Percentiles rank a stretch among this genome's conserved stretches.
Evolutionary conservation across 129 eudicot genomes (phyloP).

Genomic region (Apium graveolens): DNA sequence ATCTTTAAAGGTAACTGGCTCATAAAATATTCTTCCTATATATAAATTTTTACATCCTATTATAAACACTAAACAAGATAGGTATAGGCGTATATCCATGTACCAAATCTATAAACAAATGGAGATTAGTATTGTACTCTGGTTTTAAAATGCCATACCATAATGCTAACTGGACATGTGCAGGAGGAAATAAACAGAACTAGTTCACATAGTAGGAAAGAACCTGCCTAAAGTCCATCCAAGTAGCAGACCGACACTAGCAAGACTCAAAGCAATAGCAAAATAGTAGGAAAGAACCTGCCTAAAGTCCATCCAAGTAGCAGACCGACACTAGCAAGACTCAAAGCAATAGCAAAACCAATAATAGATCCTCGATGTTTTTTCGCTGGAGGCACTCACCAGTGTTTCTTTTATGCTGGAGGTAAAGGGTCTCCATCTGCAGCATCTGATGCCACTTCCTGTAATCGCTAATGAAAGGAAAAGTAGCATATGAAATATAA

Average conservation of each 20-base stretch:
- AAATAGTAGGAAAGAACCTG: slow-evolving; percentile 43
- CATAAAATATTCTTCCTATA: neutral
- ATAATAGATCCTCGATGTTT: slow-evolving; percentile 13
- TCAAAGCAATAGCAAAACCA: slow-evolving; percentile 40
- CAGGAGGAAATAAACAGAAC: neutral
- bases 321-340: slow-evolving; percentile 60
- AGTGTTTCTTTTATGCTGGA: slow-evolving; percentile 38
- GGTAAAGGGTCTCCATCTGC: slow-evolving; percentile 38
- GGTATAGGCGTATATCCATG: neutral
- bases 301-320: slow-evolving; percentile 71
- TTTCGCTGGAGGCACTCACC: slow-evolving; percentile 35
- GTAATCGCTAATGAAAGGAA: slow-evolving; percentile 32
- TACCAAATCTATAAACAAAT: neutral
- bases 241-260: slow-evolving; percentile 57
- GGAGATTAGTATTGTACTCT: neutral
- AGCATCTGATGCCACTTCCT: slow-evolving; percentile 55
- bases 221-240: slow-evolving; percentile 76
- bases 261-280: slow-evolving; percentile 54
- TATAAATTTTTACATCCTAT: neutral
- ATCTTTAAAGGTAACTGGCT: neutral
- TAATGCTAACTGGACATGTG: slow-evolving; percentile 4
- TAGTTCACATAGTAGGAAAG: slow-evolving; percentile 26
- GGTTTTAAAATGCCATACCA: neutral
- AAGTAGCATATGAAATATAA: neutral
- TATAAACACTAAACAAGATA: neutral